Evolutionary conservation across 2,329 filamentous ascomycete species (phyloP), one percentile per base, ranked within the genome.

Genomic region (Chaetomium globosum): DNA sequence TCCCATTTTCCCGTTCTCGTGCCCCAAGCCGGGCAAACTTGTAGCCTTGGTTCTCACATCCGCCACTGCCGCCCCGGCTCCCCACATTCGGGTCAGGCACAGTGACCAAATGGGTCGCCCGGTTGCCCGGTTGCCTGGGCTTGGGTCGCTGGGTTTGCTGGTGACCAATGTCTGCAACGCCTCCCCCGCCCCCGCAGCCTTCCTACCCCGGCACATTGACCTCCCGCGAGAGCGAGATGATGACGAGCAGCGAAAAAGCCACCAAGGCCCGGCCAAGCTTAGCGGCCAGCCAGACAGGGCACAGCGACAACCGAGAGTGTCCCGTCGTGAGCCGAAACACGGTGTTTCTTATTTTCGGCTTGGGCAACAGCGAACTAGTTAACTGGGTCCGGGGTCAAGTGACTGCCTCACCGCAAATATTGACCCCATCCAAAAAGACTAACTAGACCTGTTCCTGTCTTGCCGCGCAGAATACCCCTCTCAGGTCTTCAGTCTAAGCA

Each of bases 391-490:
- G 59, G 4, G 39, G 57, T 65, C 63, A 65, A 65, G 23, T 65
- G 63, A 48, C 43, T 19, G 43, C 5, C 43, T 48, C 19, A 65
- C 60, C 57, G 36, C 55, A 30, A 60, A 52, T 60, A 65, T 52
- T 60, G 36, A 9, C 51, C 51, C 16, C 7, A 39, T 39, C 36
- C 36, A 39, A 39, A 39, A 39, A 39, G 13, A 13, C 36, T 39
- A 39, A 52, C 65, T 67, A 59, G 43, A 51, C 65, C 65, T 64
- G 65, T 67, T 67, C 65, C 65, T 67, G 49, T 57, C 43, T 56
- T 5, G 19, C 51, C 33, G 36, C 36, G 36, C 19, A 36, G 49
- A 61, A 9, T 19, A 31, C 56, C 55, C 60, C 51, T 39, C 52
- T 21, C 30, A 12, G 12, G 10, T 12, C 33, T 39, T 19, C 36